Conservation (phyloP, 148 eudicot genomes). For the Dianthus caryophyllus region DNA sequence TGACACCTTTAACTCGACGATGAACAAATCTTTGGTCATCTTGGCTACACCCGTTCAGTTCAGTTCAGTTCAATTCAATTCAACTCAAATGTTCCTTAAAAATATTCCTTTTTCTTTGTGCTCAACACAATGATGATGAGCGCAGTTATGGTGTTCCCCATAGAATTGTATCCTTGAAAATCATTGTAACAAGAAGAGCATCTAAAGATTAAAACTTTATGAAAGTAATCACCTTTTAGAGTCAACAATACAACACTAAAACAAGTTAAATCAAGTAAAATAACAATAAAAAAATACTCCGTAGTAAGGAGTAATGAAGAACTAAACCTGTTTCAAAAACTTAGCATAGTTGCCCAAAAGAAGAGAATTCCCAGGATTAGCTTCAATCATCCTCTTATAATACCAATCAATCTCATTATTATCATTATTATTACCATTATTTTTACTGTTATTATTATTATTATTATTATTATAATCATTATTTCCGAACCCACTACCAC, state of each 20-base stretch:
- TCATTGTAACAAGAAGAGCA: no score
- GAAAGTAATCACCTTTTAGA: background rate
- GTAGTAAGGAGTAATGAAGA: background rate
- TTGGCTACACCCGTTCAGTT: no score
- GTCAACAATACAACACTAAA: no score
- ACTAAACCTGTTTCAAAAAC: slow-evolving; percentile 52
- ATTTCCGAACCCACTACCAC: slow-evolving; percentile 25
- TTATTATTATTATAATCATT: slow-evolving; percentile 18
- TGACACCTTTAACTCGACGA: no score
- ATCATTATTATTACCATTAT: slow-evolving; percentile 21
- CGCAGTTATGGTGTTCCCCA: no score
- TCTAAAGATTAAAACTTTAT: background rate
- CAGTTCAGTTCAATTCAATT: no score
- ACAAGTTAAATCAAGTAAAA: no score
- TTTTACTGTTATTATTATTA: background rate
- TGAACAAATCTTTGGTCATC: no score
- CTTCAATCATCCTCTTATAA: slow-evolving; percentile 52
- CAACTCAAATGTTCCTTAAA: no score
- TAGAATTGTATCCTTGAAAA: no score
- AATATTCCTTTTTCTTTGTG: no score
- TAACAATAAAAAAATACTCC: background rate
- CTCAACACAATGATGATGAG: no score
- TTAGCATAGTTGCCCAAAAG: slow-evolving; percentile 49
- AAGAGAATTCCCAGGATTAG: slow-evolving; percentile 58
- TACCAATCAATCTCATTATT: slow-evolving; percentile 34